Conservation (phyloP, 2,329 filamentous ascomycete species). For the Lecanicillium sp. region DNA sequence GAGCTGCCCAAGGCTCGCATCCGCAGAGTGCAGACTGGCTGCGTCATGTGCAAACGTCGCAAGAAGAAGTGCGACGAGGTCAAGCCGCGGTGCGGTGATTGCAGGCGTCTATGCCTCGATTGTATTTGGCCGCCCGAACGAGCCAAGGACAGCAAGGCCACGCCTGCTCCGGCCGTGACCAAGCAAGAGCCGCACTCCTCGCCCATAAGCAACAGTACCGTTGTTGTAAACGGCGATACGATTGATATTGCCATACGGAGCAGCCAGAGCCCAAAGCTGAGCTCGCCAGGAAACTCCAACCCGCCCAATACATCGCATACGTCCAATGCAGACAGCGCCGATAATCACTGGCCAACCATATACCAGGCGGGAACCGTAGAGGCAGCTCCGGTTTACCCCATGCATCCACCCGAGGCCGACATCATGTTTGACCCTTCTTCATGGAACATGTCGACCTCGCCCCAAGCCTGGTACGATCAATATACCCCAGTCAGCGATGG, state of each 20-base stretch:
- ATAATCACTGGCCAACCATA: slow-evolving; percentile 7
- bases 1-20: slow-evolving; percentile 25
- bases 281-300: neutral
- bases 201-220: neutral
- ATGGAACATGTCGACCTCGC: slow-evolving; percentile 16
- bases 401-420: neutral
- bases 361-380: neutral
- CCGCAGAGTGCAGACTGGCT: slow-evolving; percentile 29
- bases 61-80: slow-evolving; percentile 42
- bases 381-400: too few species aligned
- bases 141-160: slow-evolving; percentile 8
- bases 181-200: neutral
- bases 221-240: neutral
- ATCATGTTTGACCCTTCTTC: slow-evolving; percentile 5
- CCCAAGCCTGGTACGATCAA: slow-evolving; percentile 16
- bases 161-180: neutral
- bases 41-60: slow-evolving; percentile 35
- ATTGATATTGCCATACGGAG: slow-evolving; percentile 15
- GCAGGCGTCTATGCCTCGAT: slow-evolving; percentile 25
- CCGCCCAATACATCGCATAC: slow-evolving; percentile 5
- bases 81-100: slow-evolving; percentile 33
- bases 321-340: slow-evolving; percentile 11
- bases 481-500: slow-evolving; percentile 17
- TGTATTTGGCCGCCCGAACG: slow-evolving; percentile 22
- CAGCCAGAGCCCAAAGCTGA: slow-evolving; percentile 13